Base-by-base conservation (phyloP, 352 stramenopile species). In the Globisporangium viniferum region DNA sequence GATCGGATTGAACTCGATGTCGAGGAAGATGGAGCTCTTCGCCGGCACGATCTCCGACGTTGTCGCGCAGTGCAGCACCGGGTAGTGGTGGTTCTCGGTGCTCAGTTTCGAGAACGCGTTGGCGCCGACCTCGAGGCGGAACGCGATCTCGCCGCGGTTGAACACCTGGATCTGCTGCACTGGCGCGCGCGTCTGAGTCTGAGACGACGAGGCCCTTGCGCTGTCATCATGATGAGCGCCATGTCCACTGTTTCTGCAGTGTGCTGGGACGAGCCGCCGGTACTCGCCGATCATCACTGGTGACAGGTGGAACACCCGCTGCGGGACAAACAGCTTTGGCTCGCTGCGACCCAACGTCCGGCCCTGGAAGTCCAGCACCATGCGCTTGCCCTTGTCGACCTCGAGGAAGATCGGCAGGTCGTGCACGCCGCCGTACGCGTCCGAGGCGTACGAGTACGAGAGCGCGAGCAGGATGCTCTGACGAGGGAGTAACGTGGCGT, bases 321-420 rank as follows among this genome's bases (percentile, higher is more conserved):
- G 73, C 0, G 89, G 79, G 1, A 93, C 59, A 59, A 95, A 93
- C 0, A 95, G 61, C 56, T 91, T 90, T 8, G 87, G 85, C 33
- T 93, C 76, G 44, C 74, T 72, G 48, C 69, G 71, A 5, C 66
- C 67, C 2, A 98, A 78, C 20, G 93, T 98, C 7, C 74, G 78
- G 5, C 94, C 94, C 57, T 93, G 78, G 10, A 98, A 71, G 29
- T 94, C 77, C 1, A 98, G 68, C 64, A 92, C 80, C 20, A 98
- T 71, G 56, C 94, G 86, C 63, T 97, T 98, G 31, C 94, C 94
- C 60, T 98, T 91, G 48, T 88, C 81, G 4, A 98, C 85, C 63
- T 93, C 78, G 4, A 98, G 68, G 36, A 95, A 73, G 22, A 98
- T 73, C 12, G 90, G 88, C 0, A 98, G 76, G 53, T 96, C 77